Evolutionary conservation across 495 filamentous ascomycete genomes (phyloP).

Genomic region (Cetradonia linearis): DNA sequence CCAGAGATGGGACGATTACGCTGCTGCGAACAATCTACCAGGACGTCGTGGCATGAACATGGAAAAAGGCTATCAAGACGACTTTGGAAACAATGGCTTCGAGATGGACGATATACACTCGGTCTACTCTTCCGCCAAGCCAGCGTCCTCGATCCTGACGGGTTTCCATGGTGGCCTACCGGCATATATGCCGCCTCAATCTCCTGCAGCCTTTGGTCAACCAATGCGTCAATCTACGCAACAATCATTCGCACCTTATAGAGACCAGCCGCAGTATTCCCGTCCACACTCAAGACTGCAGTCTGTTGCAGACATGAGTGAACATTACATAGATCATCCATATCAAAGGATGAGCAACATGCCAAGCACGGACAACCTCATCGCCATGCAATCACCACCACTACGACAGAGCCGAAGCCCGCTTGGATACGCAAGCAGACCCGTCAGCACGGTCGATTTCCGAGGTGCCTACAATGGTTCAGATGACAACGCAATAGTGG

Average conservation of each 20-base stretch:
- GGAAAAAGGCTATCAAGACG: conserved; percentile 53
- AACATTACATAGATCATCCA: conserved; percentile 42
- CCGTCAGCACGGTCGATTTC: conserved; percentile 67
- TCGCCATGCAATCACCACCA: conserved; percentile 37
- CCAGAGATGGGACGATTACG: conserved; percentile 96
- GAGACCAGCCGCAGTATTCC: conserved; percentile 38
- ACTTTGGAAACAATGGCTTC: conserved; percentile 41
- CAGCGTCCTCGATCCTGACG: conserved; percentile 82
- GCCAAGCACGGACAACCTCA: conserved; percentile 53
- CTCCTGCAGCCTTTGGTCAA: conserved; percentile 56
- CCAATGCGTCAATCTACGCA: conserved; percentile 46
- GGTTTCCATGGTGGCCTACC: conserved; percentile 49
- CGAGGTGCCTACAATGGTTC: conserved; percentile 55
- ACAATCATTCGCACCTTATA: conserved; percentile 46
- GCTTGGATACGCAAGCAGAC: conserved; percentile 44
- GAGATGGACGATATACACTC: conserved; percentile 98
- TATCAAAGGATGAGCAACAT: conserved; percentile 39
- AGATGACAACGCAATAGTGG: conserved; percentile 61
- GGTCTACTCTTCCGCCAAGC: conserved; percentile 88
- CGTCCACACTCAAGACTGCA: conserved; percentile 43
- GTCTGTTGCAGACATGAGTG: conserved; percentile 53
- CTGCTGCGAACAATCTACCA: conserved; percentile 77
- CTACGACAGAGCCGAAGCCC: conserved; percentile 44
- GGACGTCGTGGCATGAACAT: conserved; percentile 65
- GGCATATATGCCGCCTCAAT: conserved; percentile 71